Conservation (phyloP, 176 grass and related monocot genomes). For the Raddia distichophylla region DNA sequence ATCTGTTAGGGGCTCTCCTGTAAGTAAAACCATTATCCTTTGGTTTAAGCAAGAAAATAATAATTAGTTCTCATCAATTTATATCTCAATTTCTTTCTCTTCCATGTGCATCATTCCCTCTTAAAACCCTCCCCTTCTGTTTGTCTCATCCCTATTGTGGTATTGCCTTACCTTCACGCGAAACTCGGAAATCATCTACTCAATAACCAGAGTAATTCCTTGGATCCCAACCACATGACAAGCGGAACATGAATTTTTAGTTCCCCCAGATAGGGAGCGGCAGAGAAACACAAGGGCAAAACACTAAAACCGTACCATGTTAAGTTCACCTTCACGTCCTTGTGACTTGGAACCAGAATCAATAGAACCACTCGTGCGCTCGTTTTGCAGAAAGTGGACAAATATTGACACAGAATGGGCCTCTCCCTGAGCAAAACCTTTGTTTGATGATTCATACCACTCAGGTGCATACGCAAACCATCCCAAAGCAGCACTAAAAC, state of each 20-base stretch:
- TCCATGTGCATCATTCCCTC: constrained; percentile 9
- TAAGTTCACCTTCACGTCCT: constrained; percentile 71
- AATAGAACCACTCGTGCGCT: constrained; percentile 39
- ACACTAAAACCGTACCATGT: constrained; percentile 56
- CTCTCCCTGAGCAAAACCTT: constrained; percentile 88
- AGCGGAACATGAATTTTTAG: constrained; percentile 18
- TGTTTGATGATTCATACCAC: constrained; percentile 93
- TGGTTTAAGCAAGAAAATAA: constrained; percentile 30
- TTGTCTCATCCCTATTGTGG: not conserved
- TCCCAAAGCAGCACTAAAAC: constrained; percentile 90
- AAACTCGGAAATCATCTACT: not conserved
- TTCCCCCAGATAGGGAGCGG: constrained; percentile 4
- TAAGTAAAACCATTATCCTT: constrained; percentile 13
- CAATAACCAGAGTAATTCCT: not conserved
- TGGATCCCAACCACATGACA: not conserved
- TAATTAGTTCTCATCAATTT: constrained; percentile 14
- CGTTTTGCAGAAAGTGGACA: constrained; percentile 88
- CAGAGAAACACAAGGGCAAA: constrained; percentile 8
- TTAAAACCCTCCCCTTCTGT: not conserved
- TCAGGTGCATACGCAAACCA: constrained; percentile 96
- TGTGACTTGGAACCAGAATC: constrained; percentile 71
- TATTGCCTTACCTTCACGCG: constrained; percentile 4
- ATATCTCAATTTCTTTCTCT: not conserved
- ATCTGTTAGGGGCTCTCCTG: constrained; percentile 19
- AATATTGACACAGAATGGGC: constrained; percentile 95